Evolutionary conservation across 116 monocot species (phyloP), one percentile per base, ranked within the genome.

Genomic region (Trichopus zeylanicus): DNA sequence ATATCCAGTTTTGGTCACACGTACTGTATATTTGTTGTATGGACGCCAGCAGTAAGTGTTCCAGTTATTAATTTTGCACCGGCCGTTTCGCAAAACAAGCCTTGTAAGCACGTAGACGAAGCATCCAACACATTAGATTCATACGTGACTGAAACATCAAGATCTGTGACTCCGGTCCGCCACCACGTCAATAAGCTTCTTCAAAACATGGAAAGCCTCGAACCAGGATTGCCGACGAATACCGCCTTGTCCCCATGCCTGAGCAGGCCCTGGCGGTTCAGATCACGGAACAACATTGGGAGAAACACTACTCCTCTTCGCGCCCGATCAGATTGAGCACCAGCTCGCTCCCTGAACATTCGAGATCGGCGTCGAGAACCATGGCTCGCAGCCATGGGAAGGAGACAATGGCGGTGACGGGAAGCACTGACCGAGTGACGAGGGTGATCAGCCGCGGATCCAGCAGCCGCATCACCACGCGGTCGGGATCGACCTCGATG

Each of bases 301-400:
- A 86, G 51, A 32, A 53, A 60, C 26, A 67, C 38, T 1, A 38
- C 13, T 69, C 65, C 19, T 51, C 55, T 39, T 51, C 48, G 29
- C 51, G 51, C 26, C 54, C 31, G n/a, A 54, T 35, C 13, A 37
- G 32, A n/a, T n/a, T n/a, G n/a, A 33, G 15, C 25, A 55, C 37
- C 15, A 25, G 25, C 51, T 9, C 48, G 20, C 9, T 20, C 24
- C 46, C 42, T 39, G 29, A 47, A 48, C 13, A n/a, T 48, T 10
- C 35, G 37, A 4, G 34, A 35, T 35, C 34, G 34, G 34, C 10
- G 10, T 35, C 34, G 10, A n/a, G 49, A 30, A 57, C 16, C 9
- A n/a, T 20, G 22, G 48, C n/a, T 1, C 54, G 53, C 27, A 82
- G 61, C 69, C 66, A 77, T 4, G 79, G 84, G 39, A 84, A 62